phyloP scores from a whole-genome alignment of 2,329 filamentous ascomycete species.

The Calonectria hawksworthii region DNA sequence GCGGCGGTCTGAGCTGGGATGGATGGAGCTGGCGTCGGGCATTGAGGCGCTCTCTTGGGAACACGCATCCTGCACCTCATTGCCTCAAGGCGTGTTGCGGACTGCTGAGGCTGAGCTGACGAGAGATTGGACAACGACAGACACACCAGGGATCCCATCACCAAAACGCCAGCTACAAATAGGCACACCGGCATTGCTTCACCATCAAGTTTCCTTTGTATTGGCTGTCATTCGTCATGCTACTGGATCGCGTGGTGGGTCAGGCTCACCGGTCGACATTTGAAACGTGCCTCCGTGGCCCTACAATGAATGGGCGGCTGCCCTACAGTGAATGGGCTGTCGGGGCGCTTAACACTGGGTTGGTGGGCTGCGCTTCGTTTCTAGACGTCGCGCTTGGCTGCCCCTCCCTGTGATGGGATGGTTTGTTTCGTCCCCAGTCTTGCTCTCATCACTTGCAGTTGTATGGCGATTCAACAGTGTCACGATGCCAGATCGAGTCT shows the following conservation, averaged over 20 bases:
- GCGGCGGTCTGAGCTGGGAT: conserved; percentile 18
- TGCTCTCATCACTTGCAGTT: background rate
- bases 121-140: conserved; percentile 4
- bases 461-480: background rate
- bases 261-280: conserved; percentile 15
- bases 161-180: background rate
- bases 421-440: background rate
- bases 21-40: conserved; percentile 17
- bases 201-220: background rate
- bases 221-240: background rate
- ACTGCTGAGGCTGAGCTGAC: background rate
- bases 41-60: conserved; percentile 1
- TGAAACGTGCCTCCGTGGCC: conserved; percentile 23
- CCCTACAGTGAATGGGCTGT: background rate
- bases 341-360: background rate
- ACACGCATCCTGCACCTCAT: background rate
- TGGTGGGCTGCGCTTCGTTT: background rate
- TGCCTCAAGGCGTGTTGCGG: background rate
- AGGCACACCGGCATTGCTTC: background rate
- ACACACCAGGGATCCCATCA: background rate
- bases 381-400: background rate
- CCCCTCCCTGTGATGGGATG: background rate
- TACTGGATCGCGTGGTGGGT: conserved; percentile 11
- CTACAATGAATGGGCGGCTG: background rate
- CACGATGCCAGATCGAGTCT: background rate